Percentiles rank a stretch among this genome's conserved stretches.
phyloP scores from a whole-genome alignment of 805 yeast species.

The Metschnikowia gruessii region DNA sequence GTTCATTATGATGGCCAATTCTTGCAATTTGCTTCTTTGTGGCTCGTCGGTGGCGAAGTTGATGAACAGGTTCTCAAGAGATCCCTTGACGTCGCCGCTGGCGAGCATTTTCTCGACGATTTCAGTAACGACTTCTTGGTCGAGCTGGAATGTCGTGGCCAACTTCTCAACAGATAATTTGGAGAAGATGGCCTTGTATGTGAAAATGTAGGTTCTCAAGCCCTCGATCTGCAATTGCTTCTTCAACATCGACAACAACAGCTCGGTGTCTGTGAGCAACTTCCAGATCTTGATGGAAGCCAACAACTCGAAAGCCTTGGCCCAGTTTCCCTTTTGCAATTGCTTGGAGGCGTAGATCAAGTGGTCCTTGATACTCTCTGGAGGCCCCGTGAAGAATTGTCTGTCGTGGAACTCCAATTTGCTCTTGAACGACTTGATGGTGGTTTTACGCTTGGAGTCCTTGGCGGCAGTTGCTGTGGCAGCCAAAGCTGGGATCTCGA shows the following conservation, averaged over 20 bases:
- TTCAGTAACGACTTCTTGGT: slow-evolving; percentile 53
- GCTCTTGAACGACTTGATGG: slow-evolving; percentile 84
- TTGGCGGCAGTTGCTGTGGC: slow-evolving; percentile 59
- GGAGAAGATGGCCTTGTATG: slow-evolving; percentile 72
- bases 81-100: slow-evolving; percentile 72
- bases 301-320: slow-evolving; percentile 66
- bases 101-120: slow-evolving; percentile 74
- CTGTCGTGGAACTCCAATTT: slow-evolving; percentile 89
- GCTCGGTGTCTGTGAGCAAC: slow-evolving; percentile 65
- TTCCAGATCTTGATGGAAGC: slow-evolving; percentile 83
- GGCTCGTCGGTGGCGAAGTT: slow-evolving; percentile 67
- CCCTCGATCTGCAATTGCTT: slow-evolving; percentile 86
- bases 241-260: slow-evolving; percentile 67
- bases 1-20: slow-evolving; percentile 77
- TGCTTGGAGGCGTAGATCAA: slow-evolving; percentile 90
- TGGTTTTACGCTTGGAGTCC: slow-evolving; percentile 52
- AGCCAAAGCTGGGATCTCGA: slow-evolving; percentile 84
- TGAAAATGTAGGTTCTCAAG: slow-evolving; percentile 86
- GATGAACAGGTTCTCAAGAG: slow-evolving; percentile 64
- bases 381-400: slow-evolving; percentile 95
- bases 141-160: slow-evolving; percentile 62
- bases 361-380: slow-evolving; percentile 92
- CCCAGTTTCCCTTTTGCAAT: slow-evolving; percentile 89
- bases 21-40: slow-evolving; percentile 82
- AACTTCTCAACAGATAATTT: slow-evolving; percentile 69